These are phyloP conservation scores for Dactylellina cionopaga DNA, from an alignment of 2,329 filamentous ascomycete genomes.

Conservation along the genomic window DNA sequence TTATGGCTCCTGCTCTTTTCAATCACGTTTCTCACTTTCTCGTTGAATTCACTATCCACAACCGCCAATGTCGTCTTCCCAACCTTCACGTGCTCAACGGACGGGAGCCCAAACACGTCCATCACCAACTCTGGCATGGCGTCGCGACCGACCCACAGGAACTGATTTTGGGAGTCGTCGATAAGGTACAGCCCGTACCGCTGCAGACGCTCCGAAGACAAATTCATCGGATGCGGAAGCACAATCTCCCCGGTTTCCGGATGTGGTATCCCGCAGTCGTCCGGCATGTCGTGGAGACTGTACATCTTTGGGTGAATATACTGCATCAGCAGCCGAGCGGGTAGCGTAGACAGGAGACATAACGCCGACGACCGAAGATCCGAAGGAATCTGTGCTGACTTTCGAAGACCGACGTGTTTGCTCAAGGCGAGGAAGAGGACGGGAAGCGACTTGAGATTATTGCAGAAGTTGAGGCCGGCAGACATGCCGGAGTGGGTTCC, in stretches of 20 bases:
- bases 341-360: conserved; percentile 91
- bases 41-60: conserved; percentile 95
- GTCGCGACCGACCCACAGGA: conserved; percentile 94
- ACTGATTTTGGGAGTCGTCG: conserved; percentile 96
- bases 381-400: conserved; percentile 91
- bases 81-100: conserved; percentile 84
- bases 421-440: conserved; percentile 92
- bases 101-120: conserved; percentile 89
- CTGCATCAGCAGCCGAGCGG: conserved; percentile 87
- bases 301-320: conserved; percentile 90
- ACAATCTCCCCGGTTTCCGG: conserved; percentile 86
- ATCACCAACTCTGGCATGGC: conserved; percentile 86
- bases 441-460: conserved; percentile 87
- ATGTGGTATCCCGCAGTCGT: conserved; percentile 86
- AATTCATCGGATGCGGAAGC: conserved; percentile 83
- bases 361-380: conserved; percentile 93
- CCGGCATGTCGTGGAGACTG: conserved; percentile 94
- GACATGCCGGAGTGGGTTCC: conserved; percentile 91
- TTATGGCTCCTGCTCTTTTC: conserved; percentile 91
- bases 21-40: conserved; percentile 86
- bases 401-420: conserved; percentile 89
- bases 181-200: conserved; percentile 94
- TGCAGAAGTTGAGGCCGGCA: conserved; percentile 87
- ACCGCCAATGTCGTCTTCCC: conserved; percentile 89
- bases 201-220: conserved; percentile 86